Percentiles rank a stretch among this genome's conserved stretches.
Conservation (phyloP, 768 basidiomycete species). For the Xanthoconium purpureum region DNA sequence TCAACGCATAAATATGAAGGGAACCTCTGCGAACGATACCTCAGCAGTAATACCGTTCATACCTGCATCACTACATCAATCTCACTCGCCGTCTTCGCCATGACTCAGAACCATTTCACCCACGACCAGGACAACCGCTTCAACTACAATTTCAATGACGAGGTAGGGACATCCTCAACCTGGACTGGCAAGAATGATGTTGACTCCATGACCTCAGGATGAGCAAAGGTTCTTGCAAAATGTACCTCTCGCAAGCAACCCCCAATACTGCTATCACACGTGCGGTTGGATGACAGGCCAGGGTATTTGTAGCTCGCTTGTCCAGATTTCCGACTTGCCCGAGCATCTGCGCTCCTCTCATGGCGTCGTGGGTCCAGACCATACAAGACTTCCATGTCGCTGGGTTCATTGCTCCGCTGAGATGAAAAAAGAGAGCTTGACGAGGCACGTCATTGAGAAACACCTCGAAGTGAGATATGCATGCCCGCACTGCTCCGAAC, state of each 20-base stretch:
- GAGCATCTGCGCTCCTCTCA: constrained; percentile 23
- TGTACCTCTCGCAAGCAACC: background rate
- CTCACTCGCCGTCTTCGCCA: background rate
- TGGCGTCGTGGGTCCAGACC: constrained; percentile 18
- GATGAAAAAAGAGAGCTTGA: constrained; percentile 30
- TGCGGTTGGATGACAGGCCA: constrained; percentile 17
- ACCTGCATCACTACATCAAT: background rate
- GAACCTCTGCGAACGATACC: background rate
- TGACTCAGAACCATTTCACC: background rate
- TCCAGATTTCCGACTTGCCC: constrained; percentile 12
- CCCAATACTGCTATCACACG: constrained; percentile 6
- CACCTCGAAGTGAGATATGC: constrained; percentile 18
- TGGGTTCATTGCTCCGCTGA: constrained; percentile 18
- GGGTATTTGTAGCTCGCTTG: background rate
- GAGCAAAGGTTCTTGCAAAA: background rate
- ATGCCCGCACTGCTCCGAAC: constrained; percentile 20
- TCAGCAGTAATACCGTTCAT: constrained; percentile 4
- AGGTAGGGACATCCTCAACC: constrained; percentile 2
- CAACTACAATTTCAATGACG: constrained; percentile 8
- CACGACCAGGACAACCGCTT: background rate
- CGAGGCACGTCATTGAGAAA: constrained; percentile 26
- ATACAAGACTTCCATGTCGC: constrained; percentile 1
- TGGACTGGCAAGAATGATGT: background rate
- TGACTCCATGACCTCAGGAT: constrained; percentile 15
- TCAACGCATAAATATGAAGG: constrained; percentile 18